Evolutionary conservation across 1,284 basidiomycete species (phyloP).

Genomic region (Tilletiopsis washingtonensis): DNA sequence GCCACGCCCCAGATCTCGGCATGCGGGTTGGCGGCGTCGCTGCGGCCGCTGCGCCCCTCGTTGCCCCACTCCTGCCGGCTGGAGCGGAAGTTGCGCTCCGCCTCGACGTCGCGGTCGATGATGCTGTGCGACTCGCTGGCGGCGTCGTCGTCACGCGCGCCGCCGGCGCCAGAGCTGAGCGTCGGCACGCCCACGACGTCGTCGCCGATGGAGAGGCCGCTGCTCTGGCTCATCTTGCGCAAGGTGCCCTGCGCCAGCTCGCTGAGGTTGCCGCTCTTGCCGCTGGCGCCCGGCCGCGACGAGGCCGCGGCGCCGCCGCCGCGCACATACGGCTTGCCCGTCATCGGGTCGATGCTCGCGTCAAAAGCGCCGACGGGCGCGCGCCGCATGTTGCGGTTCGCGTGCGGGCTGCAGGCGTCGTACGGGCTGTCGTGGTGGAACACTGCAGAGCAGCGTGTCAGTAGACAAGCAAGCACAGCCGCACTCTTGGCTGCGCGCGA

Average conservation of each 20-base stretch:
- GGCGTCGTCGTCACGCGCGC: neutral
- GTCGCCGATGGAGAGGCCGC: constrained; percentile 9
- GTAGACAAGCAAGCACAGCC: neutral
- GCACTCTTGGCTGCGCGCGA: neutral
- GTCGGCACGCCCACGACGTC: neutral
- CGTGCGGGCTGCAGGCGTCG: constrained; percentile 42
- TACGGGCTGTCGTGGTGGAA: constrained; percentile 47
- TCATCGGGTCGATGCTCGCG: constrained; percentile 39
- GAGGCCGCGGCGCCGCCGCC: constrained; percentile 9
- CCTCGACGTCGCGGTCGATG: constrained; percentile 16
- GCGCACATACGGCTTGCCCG: constrained; percentile 19
- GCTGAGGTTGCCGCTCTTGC: constrained; percentile 9
- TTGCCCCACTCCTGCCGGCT: too few species aligned
- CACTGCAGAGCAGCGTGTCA: constrained; percentile 10
- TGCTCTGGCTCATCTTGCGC: constrained; percentile 4
- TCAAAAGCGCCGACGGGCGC: constrained; percentile 44
- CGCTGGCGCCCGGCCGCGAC: constrained; percentile 11
- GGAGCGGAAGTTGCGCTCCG: constrained; percentile 20
- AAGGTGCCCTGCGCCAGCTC: constrained; percentile 5
- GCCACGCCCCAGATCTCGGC: constrained; percentile 42
- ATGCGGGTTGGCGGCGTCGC: constrained; percentile 30
- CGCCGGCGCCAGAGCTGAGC: neutral
- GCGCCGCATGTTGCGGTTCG: constrained; percentile 23
- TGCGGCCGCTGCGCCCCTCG: constrained; percentile 21
- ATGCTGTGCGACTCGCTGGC: neutral